Evolutionary conservation across 2,329 filamentous ascomycete species (phyloP).

Genomic region (Penicillium crustosum): DNA sequence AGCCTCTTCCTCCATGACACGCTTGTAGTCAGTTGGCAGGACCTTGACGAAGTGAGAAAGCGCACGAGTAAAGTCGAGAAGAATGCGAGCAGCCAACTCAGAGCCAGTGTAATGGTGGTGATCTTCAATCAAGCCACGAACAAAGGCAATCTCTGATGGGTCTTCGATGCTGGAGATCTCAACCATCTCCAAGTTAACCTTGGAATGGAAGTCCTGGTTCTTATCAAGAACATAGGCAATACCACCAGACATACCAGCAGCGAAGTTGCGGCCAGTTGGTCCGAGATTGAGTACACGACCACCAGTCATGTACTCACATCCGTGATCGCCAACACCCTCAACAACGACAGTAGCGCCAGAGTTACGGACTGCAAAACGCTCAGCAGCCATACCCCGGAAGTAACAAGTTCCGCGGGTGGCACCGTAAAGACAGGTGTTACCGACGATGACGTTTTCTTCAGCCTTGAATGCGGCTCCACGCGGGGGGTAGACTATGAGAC

Average conservation of each 20-base stretch:
- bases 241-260: constrained; percentile 96
- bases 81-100: constrained; percentile 85
- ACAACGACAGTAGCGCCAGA: constrained; percentile 95
- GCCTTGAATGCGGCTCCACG: constrained; percentile 89
- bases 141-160: constrained; percentile 81
- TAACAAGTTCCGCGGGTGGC: constrained; percentile 88
- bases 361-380: constrained; percentile 95
- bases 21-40: constrained; percentile 93
- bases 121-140: constrained; percentile 90
- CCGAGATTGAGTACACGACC: constrained; percentile 86
- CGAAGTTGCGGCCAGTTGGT: constrained; percentile 91
- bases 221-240: constrained; percentile 94
- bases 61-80: constrained; percentile 93
- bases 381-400: constrained; percentile 95
- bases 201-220: constrained; percentile 82
- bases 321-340: constrained; percentile 93
- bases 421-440: constrained; percentile 93
- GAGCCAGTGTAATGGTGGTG: constrained; percentile 98
- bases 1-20: constrained; percentile 81
- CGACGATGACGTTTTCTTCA: constrained; percentile 91
- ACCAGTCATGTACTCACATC: constrained; percentile 98
- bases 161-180: constrained; percentile 83
- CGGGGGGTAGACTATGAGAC: constrained; percentile 89
- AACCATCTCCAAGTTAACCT: constrained; percentile 98
- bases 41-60: constrained; percentile 91